phyloP scores from a whole-genome alignment of 441 rosid species.

The Populus trichocarpa region DNA sequence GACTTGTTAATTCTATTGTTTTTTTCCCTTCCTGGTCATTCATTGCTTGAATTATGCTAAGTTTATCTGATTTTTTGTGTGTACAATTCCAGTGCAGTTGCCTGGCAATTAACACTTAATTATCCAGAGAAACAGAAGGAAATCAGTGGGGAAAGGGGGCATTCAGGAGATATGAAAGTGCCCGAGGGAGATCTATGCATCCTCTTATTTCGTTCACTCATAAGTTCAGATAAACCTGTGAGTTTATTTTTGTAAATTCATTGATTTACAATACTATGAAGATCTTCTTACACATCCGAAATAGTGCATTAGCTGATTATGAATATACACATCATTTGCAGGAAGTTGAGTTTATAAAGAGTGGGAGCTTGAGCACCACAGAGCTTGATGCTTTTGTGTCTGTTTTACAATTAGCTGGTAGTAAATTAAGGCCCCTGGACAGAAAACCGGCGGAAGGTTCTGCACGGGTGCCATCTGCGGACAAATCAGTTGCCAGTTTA shows the following conservation, averaged over 20 bases:
- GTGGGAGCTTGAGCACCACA: constrained; percentile 62
- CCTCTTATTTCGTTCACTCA: constrained; percentile 70
- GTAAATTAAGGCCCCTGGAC: constrained; percentile 33
- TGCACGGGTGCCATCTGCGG: constrained; percentile 34
- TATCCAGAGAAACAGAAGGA: constrained; percentile 47
- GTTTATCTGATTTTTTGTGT: constrained; percentile 3
- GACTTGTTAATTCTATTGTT: not conserved
- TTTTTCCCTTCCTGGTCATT: not conserved
- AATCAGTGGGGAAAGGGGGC: constrained; percentile 30
- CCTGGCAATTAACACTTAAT: constrained; percentile 86
- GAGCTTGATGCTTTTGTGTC: constrained; percentile 93
- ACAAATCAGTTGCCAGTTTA: constrained; percentile 55
- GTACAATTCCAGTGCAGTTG: constrained; percentile 63
- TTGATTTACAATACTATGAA: constrained; percentile 1
- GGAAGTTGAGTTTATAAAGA: constrained; percentile 93
- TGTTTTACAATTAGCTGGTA: constrained; percentile 62
- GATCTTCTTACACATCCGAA: not conserved
- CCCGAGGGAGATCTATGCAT: constrained; percentile 62
- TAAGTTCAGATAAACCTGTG: constrained; percentile 71
- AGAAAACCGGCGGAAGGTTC: constrained; percentile 43
- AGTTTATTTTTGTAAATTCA: constrained; percentile 16
- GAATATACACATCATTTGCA: constrained; percentile 19
- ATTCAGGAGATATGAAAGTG: constrained; percentile 20
- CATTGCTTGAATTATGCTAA: not conserved
- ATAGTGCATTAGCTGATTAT: not conserved